A percentile compares a stretch with the other conserved stretches of the same genome.
Evolutionary conservation across 371 early-diverging fungal genomes (phyloP).

Genomic region (Blyttiomyces sp.): DNA sequence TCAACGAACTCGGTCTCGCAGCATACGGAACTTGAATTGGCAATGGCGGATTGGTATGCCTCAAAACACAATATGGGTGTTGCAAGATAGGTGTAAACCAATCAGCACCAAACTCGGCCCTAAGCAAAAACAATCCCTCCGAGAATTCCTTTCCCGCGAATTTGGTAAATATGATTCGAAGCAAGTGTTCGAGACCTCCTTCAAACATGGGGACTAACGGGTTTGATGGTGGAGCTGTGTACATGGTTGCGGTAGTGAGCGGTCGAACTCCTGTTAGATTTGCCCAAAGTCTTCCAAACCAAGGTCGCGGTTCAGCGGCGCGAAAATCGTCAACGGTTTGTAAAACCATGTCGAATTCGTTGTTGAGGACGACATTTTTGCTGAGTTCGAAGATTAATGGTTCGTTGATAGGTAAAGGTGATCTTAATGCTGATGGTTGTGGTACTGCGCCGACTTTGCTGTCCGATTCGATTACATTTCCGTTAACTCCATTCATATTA

Average conservation of each 20-base stretch:
- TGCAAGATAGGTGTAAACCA: constrained; percentile 50
- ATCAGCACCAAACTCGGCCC: constrained; percentile 47
- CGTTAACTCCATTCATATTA: not conserved
- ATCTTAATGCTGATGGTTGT: not conserved
- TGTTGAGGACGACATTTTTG: constrained; percentile 29
- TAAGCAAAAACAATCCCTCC: constrained; percentile 44
- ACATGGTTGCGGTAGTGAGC: constrained; percentile 30
- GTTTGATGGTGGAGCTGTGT: constrained; percentile 13
- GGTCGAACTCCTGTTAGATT: constrained; percentile 35
- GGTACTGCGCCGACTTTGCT: not conserved
- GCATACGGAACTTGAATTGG: constrained; percentile 2
- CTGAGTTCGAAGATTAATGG: constrained; percentile 38
- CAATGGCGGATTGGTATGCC: constrained; percentile 33
- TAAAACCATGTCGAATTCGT: constrained; percentile 38
- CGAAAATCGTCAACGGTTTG: constrained; percentile 34
- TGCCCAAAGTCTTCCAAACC: constrained; percentile 42
- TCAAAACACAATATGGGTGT: constrained; percentile 43
- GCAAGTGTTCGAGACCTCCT: constrained; percentile 38
- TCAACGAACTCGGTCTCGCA: not conserved
- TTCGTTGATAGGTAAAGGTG: constrained; percentile 36
- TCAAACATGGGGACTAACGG: constrained; percentile 11
- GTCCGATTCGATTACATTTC: not conserved
- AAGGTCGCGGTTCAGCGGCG: constrained; percentile 28
- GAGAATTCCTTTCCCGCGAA: constrained; percentile 40
- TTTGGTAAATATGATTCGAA: constrained; percentile 43